Evolutionary conservation across 352 stramenopile species (phyloP).

Genomic region (Phytophthora hibernalis): DNA sequence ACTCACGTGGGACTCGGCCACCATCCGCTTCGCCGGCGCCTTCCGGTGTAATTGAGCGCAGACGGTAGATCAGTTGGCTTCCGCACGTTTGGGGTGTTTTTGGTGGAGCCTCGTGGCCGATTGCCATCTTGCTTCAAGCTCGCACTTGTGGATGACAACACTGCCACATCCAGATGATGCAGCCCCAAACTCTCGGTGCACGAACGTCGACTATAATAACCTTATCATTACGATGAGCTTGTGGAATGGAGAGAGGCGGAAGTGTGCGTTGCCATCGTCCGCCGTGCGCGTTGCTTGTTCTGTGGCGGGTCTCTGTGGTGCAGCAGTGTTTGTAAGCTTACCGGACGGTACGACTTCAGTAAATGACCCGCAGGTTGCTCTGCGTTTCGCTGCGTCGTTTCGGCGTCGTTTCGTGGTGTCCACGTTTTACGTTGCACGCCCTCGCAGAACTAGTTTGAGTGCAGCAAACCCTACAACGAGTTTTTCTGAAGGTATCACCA

Average conservation of each 20-base stretch:
- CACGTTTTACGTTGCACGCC: background rate
- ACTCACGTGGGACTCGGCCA: slow-evolving; percentile 18
- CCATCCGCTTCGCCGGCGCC: slow-evolving; percentile 20
- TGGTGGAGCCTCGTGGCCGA: background rate
- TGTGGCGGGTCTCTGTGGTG: slow-evolving; percentile 5
- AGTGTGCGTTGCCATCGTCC: background rate
- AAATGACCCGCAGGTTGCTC: background rate
- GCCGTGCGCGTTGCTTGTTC: background rate
- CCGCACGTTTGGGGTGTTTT: background rate
- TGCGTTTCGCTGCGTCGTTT: background rate
- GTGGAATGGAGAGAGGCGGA: background rate
- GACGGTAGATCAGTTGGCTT: slow-evolving; percentile 16
- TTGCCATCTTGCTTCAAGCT: slow-evolving; percentile 16
- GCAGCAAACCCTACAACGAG: too few relatives aligned
- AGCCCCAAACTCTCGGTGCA: slow-evolving; percentile 7
- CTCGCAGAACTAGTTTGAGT: background rate
- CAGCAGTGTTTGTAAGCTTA: too few relatives aligned
- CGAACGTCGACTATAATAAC: slow-evolving; percentile 8
- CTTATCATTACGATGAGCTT: slow-evolving; percentile 15
- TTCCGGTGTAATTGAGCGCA: slow-evolving; percentile 18
- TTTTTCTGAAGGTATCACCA: too few relatives aligned
- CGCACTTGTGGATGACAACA: background rate
- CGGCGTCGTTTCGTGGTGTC: background rate
- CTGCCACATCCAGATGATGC: slow-evolving; percentile 2
- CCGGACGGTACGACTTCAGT: background rate